Percentiles rank a stretch among this genome's conserved stretches.
These are phyloP conservation scores for Eragrostis nindensis DNA, from an alignment of 176 grass and related monocot genomes.

Conservation along the genomic window DNA sequence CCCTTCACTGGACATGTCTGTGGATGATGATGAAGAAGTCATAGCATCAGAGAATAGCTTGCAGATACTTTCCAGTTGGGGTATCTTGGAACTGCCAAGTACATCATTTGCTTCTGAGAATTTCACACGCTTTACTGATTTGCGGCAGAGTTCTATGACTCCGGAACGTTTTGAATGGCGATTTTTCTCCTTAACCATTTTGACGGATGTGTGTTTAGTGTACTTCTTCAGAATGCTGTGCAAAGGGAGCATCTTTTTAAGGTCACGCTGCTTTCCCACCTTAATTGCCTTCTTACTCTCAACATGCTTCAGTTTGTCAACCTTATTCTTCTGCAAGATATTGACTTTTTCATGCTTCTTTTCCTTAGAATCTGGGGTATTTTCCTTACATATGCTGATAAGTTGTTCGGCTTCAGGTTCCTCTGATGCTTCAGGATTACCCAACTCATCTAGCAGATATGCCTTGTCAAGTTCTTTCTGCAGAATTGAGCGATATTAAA, in stretches of 20 bases:
- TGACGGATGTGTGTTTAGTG: slow-evolving; percentile 53
- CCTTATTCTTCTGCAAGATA: slow-evolving; percentile 42
- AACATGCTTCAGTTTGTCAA: slow-evolving; percentile 19
- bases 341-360: slow-evolving; percentile 34
- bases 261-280: slow-evolving; percentile 21
- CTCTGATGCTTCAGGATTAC: slow-evolving; percentile 37
- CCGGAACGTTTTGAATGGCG: slow-evolving; percentile 27
- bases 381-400: slow-evolving; percentile 23
- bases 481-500: slow-evolving; percentile 30
- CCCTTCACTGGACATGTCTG: slow-evolving; percentile 44
- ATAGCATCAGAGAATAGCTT: slow-evolving; percentile 53
- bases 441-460: slow-evolving; percentile 25
- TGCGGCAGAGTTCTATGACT: slow-evolving; percentile 51
- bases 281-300: slow-evolving; percentile 34
- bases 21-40: slow-evolving; percentile 49
- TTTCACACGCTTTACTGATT: slow-evolving; percentile 52
- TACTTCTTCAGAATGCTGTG: slow-evolving; percentile 63
- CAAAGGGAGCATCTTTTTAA: slow-evolving; percentile 48
- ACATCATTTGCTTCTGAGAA: slow-evolving; percentile 41
- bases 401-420: slow-evolving; percentile 32
- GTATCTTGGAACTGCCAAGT: slow-evolving; percentile 35
- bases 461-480: slow-evolving; percentile 32
- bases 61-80: slow-evolving; percentile 37
- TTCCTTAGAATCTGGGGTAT: slow-evolving; percentile 23
- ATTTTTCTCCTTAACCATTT: slow-evolving; percentile 53